phyloP scores from a whole-genome alignment of 108 stramenopile genomes.

The Nitzschia palea region DNA sequence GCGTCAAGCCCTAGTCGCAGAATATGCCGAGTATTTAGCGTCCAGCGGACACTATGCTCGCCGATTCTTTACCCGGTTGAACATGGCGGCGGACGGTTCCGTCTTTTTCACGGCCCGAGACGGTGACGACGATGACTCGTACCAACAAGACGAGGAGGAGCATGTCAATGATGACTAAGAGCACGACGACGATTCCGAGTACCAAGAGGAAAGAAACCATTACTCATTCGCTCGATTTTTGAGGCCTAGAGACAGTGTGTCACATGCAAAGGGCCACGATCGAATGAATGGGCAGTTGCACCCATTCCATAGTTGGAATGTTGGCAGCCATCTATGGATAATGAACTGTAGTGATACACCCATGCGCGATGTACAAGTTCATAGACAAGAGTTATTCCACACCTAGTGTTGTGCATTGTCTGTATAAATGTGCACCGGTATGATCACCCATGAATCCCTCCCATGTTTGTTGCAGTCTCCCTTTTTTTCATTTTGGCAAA shows the following conservation, averaged over 20 bases:
- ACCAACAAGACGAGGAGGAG: slow-evolving; percentile 19
- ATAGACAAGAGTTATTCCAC: too few relatives aligned
- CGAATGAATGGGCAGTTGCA: too few relatives aligned
- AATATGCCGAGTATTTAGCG: not conserved
- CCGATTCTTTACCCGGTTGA: not conserved
- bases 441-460: too few relatives aligned
- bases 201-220: slow-evolving; percentile 1
- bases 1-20: not conserved
- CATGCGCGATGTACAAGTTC: too few relatives aligned
- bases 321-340: too few relatives aligned
- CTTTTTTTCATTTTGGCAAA: not conserved
- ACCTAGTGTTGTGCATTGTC: too few relatives aligned
- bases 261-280: too few relatives aligned
- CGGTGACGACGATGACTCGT: slow-evolving; percentile 18
- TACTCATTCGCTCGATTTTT: too few relatives aligned
- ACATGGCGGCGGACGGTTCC: slow-evolving; percentile 7
- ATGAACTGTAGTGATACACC: too few relatives aligned
- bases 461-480: not conserved
- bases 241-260: too few relatives aligned
- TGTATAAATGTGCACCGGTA: too few relatives aligned
- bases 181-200: slow-evolving; percentile 3
- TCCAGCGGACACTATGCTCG: slow-evolving; percentile 1
- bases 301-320: too few relatives aligned
- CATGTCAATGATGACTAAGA: slow-evolving; percentile 5
- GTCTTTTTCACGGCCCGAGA: not conserved